Base-by-base conservation (phyloP, 2,329 filamentous ascomycete genomes). In the Colletotrichum godetiae region DNA sequence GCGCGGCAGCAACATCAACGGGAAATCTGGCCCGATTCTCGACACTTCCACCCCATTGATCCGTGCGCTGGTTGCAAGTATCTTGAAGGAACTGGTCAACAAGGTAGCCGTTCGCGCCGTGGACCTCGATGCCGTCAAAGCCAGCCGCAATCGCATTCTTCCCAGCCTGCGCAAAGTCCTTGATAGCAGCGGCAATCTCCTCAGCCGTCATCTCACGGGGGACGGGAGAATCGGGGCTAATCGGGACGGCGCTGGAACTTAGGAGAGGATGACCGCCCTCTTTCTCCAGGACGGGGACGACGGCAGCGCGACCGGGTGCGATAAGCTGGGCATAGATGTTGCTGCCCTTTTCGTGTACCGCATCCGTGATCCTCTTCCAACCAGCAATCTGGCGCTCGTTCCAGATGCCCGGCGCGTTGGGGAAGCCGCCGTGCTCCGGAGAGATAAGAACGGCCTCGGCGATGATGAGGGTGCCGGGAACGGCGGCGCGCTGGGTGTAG, bases 121-220 rank as follows among this genome's bases (percentile, higher is more conserved):
- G 86, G 3, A 86, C 79, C 75, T 95, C 93, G 58, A 95, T 89
- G 0, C 90, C 91, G 76, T 96, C 93, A 37, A 92, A 92, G 0
- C 93, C 93, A 0, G 89, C 90, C 0, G 85, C 83, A 0, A 94
- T 80, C 0, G 92, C 88, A 11, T 90, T 86, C 75, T 86, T 84
- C 0, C 87, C 82, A 0, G 88, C 88, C 0, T 82, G 84, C 0
- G 85, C 88, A 79, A 88, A 94, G 0, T 89, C 89, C 0, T 81
- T 78, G 75, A 92, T 91, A 73, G 91, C 85, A 1, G 86, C 80
- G 60, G 90, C 83, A 64, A 95, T 95, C 31, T 95, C 92, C 0
- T 87, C 81, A 13, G 88, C 81, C 0, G 89, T 92, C 88, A 95
- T 89, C 4, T 87, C 89, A 65, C 88, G 89, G 0, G 92, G 92